These are phyloP conservation scores for Candida boidinii DNA, from an alignment of 805 yeast genomes.

Conservation along the genomic window DNA sequence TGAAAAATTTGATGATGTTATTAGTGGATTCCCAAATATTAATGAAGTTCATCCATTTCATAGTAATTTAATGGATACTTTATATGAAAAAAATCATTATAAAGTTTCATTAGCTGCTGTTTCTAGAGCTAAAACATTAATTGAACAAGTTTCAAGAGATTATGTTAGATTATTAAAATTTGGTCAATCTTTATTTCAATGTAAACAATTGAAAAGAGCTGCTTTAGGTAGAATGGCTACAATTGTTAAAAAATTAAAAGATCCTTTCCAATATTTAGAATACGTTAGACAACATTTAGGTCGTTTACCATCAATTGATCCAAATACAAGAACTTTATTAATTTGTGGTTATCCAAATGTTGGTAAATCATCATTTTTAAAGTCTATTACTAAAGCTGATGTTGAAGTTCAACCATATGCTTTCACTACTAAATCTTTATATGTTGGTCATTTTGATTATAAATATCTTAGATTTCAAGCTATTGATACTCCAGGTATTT, in stretches of 20 bases:
- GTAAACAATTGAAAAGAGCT: slow-evolving; percentile 97
- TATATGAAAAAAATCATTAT: slow-evolving; percentile 96
- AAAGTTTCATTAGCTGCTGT: slow-evolving; percentile 94
- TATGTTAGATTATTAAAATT: slow-evolving; percentile 89
- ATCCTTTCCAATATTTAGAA: slow-evolving; percentile 86
- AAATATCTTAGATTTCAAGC: slow-evolving; percentile 97
- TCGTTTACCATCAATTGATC: slow-evolving; percentile 96
- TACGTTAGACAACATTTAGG: slow-evolving; percentile 99
- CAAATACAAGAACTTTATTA: slow-evolving; percentile 93
- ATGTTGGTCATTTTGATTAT: slow-evolving; percentile 98
- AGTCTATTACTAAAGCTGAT: slow-evolving; percentile 92
- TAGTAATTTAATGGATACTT: slow-evolving; percentile 94
- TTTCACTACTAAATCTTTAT: slow-evolving; percentile 94
- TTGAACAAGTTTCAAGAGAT: slow-evolving; percentile 95
- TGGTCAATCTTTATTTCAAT: slow-evolving; percentile 96
- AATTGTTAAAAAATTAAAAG: slow-evolving; percentile 88
- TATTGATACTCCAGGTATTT: slow-evolving; percentile 97
- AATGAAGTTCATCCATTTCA: slow-evolving; percentile 98
- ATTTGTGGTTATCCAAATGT: slow-evolving; percentile 99
- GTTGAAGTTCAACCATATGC: slow-evolving; percentile 99
- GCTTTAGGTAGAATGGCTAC: slow-evolving; percentile 99
- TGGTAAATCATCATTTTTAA: slow-evolving; percentile 93
- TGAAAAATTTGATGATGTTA: slow-evolving; percentile 82
- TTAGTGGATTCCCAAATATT: slow-evolving; percentile 89
- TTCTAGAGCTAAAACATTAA: slow-evolving; percentile 85